phyloP scores from a whole-genome alignment of 2,329 filamentous ascomycete species.

The Gremmenia infestans region DNA sequence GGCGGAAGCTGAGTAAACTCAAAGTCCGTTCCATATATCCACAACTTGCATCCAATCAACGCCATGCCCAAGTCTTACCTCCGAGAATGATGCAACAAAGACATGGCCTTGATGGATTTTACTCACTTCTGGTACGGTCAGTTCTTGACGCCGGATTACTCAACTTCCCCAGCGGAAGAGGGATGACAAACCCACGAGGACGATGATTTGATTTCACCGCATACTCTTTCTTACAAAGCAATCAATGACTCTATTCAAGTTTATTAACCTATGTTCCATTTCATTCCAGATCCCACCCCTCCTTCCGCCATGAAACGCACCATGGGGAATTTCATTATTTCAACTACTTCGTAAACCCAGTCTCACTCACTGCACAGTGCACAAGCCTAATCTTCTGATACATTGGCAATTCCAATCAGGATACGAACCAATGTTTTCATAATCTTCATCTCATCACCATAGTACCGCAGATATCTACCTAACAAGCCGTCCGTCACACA shows the following conservation, averaged over 20 bases:
- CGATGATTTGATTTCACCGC: neutral
- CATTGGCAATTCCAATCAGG: neutral
- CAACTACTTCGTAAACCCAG: neutral
- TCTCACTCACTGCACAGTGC: too few species aligned
- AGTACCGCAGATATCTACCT: neutral
- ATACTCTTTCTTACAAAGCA: conserved; percentile 1
- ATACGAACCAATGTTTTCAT: neutral
- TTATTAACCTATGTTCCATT: neutral
- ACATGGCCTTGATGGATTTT: neutral
- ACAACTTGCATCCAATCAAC: neutral
- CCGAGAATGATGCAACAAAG: too few species aligned
- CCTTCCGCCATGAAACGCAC: too few species aligned
- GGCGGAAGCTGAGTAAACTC: neutral
- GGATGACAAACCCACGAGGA: neutral
- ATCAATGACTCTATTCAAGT: neutral
- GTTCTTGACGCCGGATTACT: neutral
- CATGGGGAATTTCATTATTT: too few species aligned
- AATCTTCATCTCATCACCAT: neutral
- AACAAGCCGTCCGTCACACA: neutral
- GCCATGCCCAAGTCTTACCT: too few species aligned
- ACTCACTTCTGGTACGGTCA: neutral
- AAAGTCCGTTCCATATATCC: neutral
- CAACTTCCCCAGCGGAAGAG: neutral
- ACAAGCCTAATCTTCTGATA: neutral
- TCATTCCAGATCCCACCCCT: neutral